Evolutionary conservation across 768 basidiomycete species (phyloP), one percentile per base, ranked within the genome.

Genomic region (Clavulina sp.): DNA sequence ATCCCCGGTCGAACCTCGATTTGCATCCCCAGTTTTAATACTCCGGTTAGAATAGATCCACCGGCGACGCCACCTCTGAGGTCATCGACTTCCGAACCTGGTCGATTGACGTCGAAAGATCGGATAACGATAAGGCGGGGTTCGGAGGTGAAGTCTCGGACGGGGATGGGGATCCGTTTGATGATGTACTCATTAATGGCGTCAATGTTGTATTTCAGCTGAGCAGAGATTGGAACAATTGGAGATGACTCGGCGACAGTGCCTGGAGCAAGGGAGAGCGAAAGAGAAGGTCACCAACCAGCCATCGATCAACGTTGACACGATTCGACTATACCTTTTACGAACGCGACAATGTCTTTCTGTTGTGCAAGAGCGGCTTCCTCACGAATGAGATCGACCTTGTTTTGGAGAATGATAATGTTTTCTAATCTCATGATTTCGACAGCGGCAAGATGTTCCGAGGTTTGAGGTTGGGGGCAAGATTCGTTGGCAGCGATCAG

Each of bases 341-440:
- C 92, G 63, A 99, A 99, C 5, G 88, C 81, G 19, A 80, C 69
- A 58, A 99, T 97, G 61, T 87, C 92, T 67, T 93, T 91, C 64
- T 93, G 81, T 61, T 99, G 95, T 63, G 96, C 93, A 48, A 91
- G 68, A 4, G 93, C 93, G 59, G 91, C 87, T 26, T 79, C 71
- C 65, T 96, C 91, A 65, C 95, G 87, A 64, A 99, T 96, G 58
- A 99, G 65, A 70, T 97, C 95, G 58, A 97, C 93, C 71, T 99
- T 99, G 69, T 96, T 97, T 64, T 97, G 93, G 30, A 97, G 70
- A 57, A 97, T 96, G 66, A 97, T 89, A 62, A 99, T 92, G 63
- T 97, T 81, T 64, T 96, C 78, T 54, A 97, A 73, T 68, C 95
- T 95, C 91, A 99, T 97, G 68, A 99, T 97, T 66, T 97, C 93